Conservation (phyloP, 805 yeast genomes). For the Wickerhamiella nectarea region DNA sequence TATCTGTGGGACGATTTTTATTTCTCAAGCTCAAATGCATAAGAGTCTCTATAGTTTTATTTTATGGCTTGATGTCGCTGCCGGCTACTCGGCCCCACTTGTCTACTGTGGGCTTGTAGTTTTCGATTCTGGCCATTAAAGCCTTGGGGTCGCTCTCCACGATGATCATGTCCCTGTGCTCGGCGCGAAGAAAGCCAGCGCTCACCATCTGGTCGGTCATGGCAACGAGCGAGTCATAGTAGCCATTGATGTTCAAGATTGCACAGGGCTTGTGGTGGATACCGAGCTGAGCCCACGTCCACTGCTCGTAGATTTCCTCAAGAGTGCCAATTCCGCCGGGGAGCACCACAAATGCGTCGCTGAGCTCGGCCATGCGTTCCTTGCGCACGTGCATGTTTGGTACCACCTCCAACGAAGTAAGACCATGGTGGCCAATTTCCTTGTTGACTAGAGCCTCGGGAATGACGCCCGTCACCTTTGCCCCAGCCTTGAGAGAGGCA, state of each 20-base stretch:
- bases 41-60: background rate
- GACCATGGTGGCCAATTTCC: constrained; percentile 42
- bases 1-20: constrained; percentile 29
- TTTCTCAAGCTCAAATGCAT: constrained; percentile 20
- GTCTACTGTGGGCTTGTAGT: background rate
- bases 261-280: constrained; percentile 75
- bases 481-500: constrained; percentile 17
- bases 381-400: constrained; percentile 84
- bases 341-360: constrained; percentile 76
- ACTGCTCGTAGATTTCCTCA: constrained; percentile 81
- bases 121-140: background rate
- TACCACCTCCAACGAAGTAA: constrained; percentile 46
- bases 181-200: background rate
- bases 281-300: constrained; percentile 83
- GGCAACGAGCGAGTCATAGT: constrained; percentile 52
- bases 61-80: background rate
- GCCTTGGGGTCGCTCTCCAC: background rate
- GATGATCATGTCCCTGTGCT: background rate
- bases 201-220: constrained; percentile 1
- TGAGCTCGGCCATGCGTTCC: constrained; percentile 70
- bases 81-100: background rate
- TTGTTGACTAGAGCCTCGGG: constrained; percentile 70
- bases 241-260: constrained; percentile 64
- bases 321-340: constrained; percentile 89
- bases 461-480: constrained; percentile 62